A percentile compares a stretch with the other conserved stretches of the same genome.
These are phyloP conservation scores for Pseudopithomyces maydicus DNA, from an alignment of 2,329 filamentous ascomycete species.

Conservation along the genomic window DNA sequence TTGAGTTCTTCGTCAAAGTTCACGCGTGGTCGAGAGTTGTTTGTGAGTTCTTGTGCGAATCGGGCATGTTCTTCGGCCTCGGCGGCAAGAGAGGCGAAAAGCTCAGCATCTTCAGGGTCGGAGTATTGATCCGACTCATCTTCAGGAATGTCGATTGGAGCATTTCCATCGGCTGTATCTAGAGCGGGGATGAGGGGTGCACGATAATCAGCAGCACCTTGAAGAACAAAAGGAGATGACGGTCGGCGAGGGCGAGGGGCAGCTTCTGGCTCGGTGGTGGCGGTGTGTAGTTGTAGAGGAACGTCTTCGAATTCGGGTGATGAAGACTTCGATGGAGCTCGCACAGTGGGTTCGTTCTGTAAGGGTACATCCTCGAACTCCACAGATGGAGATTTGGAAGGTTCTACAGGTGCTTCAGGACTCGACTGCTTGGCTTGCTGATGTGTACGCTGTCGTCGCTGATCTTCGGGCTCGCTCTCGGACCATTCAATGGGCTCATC, in stretches of 20 bases:
- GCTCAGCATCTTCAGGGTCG: constrained; percentile 89
- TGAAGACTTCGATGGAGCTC: constrained; percentile 41
- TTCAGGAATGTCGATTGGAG: constrained; percentile 29
- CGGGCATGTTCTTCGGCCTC: constrained; percentile 94
- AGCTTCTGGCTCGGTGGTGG: constrained; percentile 16
- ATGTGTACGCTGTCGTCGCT: constrained; percentile 11
- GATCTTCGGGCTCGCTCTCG: constrained; percentile 54
- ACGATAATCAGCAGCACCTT: constrained; percentile 36
- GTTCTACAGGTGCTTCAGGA: constrained; percentile 35
- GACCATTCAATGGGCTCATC: constrained; percentile 57
- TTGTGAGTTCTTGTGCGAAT: constrained; percentile 86
- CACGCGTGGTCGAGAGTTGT: constrained; percentile 68
- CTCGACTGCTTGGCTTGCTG: neutral
- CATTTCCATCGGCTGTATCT: constrained; percentile 36
- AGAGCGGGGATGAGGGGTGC: constrained; percentile 36
- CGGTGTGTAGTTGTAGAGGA: constrained; percentile 19
- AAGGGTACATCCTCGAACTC: constrained; percentile 58
- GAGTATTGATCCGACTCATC: constrained; percentile 57
- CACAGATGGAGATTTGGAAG: constrained; percentile 50
- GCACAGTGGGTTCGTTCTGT: constrained; percentile 5
- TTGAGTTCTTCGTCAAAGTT: constrained; percentile 89
- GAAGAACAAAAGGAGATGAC: constrained; percentile 26
- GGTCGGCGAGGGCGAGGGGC: constrained; percentile 27
- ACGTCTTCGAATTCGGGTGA: constrained; percentile 59
- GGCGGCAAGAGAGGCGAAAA: constrained; percentile 81